A percentile compares a stretch with the other conserved stretches of the same genome.
Conservation (phyloP, 2,329 filamentous ascomycete genomes). For the Chaetoscypha palmicola region DNA sequence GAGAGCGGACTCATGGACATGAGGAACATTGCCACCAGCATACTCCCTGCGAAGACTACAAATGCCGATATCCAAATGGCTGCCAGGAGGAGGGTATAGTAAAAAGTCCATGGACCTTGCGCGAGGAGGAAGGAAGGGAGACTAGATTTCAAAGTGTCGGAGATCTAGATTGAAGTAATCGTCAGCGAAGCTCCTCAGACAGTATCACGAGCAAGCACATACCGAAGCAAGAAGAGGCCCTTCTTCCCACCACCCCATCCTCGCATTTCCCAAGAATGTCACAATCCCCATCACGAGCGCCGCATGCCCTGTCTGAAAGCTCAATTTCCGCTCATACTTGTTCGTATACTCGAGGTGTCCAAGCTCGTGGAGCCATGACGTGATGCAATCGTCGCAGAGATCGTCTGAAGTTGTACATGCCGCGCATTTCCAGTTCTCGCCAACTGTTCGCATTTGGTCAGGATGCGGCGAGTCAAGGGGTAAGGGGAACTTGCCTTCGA, state of each 20-base stretch:
- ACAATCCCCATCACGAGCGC: background rate
- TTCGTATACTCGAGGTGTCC: background rate
- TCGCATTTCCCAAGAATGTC: background rate
- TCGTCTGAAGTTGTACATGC: background rate
- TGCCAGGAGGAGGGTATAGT: background rate
- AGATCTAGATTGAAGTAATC: background rate
- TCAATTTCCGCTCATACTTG: background rate
- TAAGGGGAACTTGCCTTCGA: background rate
- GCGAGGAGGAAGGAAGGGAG: background rate
- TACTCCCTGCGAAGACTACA: background rate
- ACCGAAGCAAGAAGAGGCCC: background rate
- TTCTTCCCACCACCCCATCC: background rate
- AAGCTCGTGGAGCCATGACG: background rate
- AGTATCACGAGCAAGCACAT: background rate
- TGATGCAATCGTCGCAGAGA: conserved; percentile 2
- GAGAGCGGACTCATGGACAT: background rate
- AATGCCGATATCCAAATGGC: background rate
- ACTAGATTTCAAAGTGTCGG: background rate
- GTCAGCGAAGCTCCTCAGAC: background rate
- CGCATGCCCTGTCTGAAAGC: background rate
- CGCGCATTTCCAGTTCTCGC: conserved; percentile 1
- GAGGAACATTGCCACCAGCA: background rate
- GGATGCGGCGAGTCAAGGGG: no score
- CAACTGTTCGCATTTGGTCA: background rate
- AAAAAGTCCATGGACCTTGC: background rate